These are phyloP conservation scores for Pichia exigua DNA, from an alignment of 805 yeast genomes.

Conservation along the genomic window DNA sequence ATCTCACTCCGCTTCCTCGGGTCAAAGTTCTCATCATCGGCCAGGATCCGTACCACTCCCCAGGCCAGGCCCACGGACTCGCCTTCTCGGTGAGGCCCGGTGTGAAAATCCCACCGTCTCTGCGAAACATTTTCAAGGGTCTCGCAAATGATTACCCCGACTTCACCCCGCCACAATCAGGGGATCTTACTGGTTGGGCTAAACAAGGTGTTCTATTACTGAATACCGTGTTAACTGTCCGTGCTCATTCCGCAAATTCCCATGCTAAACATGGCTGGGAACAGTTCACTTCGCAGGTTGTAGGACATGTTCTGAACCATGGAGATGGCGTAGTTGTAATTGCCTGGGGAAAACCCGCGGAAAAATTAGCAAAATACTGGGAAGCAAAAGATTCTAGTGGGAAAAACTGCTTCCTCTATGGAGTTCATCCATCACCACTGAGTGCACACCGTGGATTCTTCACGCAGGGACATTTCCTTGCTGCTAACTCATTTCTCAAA, in stretches of 20 bases:
- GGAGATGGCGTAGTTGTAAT: conserved; percentile 55
- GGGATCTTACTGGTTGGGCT: conserved; percentile 80
- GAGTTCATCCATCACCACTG: conserved; percentile 93
- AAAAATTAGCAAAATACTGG: conserved; percentile 28
- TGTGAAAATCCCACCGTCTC: conserved; percentile 67
- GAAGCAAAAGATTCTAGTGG: conserved; percentile 5
- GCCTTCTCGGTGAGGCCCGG: conserved; percentile 82
- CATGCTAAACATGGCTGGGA: conserved; percentile 95
- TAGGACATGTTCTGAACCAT: conserved; percentile 21
- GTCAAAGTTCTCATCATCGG: conserved; percentile 82
- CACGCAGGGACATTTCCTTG: background rate
- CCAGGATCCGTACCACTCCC: conserved; percentile 94
- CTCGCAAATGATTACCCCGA: conserved; percentile 62
- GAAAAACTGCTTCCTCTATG: conserved; percentile 44
- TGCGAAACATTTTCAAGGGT: conserved; percentile 79
- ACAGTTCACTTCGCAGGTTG: conserved; percentile 67
- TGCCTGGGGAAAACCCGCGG: conserved; percentile 50
- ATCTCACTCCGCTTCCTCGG: conserved; percentile 65
- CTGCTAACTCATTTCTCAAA: conserved; percentile 1
- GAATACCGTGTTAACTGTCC: conserved; percentile 84
- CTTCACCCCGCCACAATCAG: conserved; percentile 54
- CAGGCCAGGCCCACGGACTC: conserved; percentile 91
- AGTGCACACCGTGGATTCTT: conserved; percentile 88
- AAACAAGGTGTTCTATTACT: conserved; percentile 77
- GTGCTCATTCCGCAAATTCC: conserved; percentile 89